Conservation (phyloP, 2,329 filamentous ascomycete genomes). For the Fusarium veterinarium region DNA sequence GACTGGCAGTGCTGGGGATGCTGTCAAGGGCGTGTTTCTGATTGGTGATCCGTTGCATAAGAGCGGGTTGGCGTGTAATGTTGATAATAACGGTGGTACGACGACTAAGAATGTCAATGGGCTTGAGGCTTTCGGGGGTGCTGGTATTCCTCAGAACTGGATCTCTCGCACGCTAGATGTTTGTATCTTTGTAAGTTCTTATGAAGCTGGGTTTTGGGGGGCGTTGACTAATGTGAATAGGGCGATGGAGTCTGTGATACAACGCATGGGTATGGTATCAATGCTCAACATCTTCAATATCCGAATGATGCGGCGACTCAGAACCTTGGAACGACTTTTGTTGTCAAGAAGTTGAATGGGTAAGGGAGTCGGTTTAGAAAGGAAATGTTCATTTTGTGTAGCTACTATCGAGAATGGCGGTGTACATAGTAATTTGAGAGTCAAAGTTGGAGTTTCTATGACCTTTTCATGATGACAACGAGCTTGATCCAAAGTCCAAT, state of each 20-base stretch:
- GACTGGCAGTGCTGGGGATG: slow-evolving; percentile 4
- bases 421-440: not conserved
- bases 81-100: slow-evolving; percentile 9
- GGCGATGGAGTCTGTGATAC: slow-evolving; percentile 21
- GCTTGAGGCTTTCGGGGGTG: not conserved
- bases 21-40: slow-evolving; percentile 10
- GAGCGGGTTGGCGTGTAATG: slow-evolving; percentile 9
- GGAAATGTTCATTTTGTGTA: not conserved
- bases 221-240: not conserved
- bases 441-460: rapidly evolving
- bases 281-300: slow-evolving; percentile 14
- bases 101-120: slow-evolving; percentile 16
- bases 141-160: slow-evolving; percentile 8
- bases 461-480: rapidly evolving
- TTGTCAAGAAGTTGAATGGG: slow-evolving; percentile 9
- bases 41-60: slow-evolving; percentile 13
- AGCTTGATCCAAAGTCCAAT: not conserved
- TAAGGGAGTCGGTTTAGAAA: rapidly evolving
- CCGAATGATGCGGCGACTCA: slow-evolving; percentile 4
- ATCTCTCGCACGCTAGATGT: slow-evolving; percentile 10
- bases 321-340: slow-evolving; percentile 8
- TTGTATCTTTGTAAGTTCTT: slow-evolving; percentile 9
- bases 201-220: not conserved
- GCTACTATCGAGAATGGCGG: too few relatives aligned
- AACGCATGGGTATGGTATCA: slow-evolving; percentile 1